Percentiles rank a stretch among this genome's conserved stretches.
phyloP scores from a whole-genome alignment of 176 grass and related monocot genomes.

The Paspalum vaginatum region DNA sequence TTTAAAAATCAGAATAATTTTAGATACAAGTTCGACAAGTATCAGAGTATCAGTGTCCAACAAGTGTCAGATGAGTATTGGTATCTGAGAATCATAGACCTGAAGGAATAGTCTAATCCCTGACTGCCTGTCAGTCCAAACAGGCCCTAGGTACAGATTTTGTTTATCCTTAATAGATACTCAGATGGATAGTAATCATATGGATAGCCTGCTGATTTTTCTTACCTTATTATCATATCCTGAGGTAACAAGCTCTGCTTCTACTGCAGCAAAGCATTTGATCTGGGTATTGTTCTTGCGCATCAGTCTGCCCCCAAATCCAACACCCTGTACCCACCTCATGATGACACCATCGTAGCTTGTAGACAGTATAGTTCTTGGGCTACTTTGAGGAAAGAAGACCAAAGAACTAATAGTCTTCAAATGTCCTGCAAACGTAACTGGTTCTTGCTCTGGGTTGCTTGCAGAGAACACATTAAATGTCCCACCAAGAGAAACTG shows the following conservation, averaged over 20 bases:
- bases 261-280: slow-evolving; percentile 84
- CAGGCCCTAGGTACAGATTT: neutral
- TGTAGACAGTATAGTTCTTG: slow-evolving; percentile 74
- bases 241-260: slow-evolving; percentile 84
- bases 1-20: too few relatives aligned
- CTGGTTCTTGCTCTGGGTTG: slow-evolving; percentile 66
- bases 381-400: slow-evolving; percentile 58
- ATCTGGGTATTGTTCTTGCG: slow-evolving; percentile 89
- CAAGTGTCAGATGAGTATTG: too few relatives aligned
- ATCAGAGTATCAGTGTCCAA: too few relatives aligned
- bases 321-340: slow-evolving; percentile 82
- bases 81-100: too few relatives aligned
- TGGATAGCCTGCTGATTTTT: neutral
- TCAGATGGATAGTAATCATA: slow-evolving; percentile 23
- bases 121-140: slow-evolving; percentile 16
- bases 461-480: slow-evolving; percentile 79
- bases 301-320: slow-evolving; percentile 78
- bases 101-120: neutral
- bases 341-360: slow-evolving; percentile 97
- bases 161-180: slow-evolving; percentile 16
- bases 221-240: slow-evolving; percentile 97
- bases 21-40: too few relatives aligned
- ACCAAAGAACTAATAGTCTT: slow-evolving; percentile 74
- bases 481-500: slow-evolving; percentile 89
- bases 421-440: slow-evolving; percentile 93